Evolutionary conservation across 1,284 basidiomycete species (phyloP).

Genomic region (Melampsora larici-populina): DNA sequence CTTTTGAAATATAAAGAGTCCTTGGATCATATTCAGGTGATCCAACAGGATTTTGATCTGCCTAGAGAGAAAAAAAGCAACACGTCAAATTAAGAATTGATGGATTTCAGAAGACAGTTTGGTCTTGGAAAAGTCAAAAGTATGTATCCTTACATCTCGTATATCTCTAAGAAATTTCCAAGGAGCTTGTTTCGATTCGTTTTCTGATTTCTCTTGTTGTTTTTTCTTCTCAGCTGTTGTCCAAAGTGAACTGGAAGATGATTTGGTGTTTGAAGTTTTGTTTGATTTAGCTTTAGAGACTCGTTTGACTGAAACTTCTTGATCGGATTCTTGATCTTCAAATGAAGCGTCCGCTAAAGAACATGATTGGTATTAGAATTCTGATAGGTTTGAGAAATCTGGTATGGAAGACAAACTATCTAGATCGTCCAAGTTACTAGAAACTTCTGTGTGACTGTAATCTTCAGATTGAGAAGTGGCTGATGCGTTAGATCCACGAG

Average conservation of each 20-base stretch:
- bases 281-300: neutral
- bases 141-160: conserved; percentile 21
- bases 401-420: neutral
- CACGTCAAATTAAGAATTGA: neutral
- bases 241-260: neutral
- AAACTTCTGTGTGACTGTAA: conserved; percentile 1
- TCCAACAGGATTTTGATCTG: conserved; percentile 73
- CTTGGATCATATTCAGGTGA: conserved; percentile 89
- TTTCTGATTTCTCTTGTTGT: neutral
- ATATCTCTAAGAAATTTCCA: conserved; percentile 42
- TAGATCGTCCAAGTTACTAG: conserved; percentile 9
- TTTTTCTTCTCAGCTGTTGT: conserved; percentile 21
- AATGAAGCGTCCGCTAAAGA: neutral
- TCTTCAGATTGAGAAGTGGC: conserved; percentile 20
- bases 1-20: conserved; percentile 76
- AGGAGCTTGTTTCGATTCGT: conserved; percentile 34
- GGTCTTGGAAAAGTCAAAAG: neutral
- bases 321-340: conserved; percentile 21
- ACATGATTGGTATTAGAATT: neutral
- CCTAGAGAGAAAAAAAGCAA: conserved; percentile 62
- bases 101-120: neutral
- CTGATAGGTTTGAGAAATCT: neutral
- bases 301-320: conserved; percentile 3
- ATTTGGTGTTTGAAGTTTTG: conserved; percentile 12
- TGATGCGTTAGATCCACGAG: conserved; percentile 32